Conservation (phyloP, 768 basidiomycete genomes). For the Lactarius quietus region DNA sequence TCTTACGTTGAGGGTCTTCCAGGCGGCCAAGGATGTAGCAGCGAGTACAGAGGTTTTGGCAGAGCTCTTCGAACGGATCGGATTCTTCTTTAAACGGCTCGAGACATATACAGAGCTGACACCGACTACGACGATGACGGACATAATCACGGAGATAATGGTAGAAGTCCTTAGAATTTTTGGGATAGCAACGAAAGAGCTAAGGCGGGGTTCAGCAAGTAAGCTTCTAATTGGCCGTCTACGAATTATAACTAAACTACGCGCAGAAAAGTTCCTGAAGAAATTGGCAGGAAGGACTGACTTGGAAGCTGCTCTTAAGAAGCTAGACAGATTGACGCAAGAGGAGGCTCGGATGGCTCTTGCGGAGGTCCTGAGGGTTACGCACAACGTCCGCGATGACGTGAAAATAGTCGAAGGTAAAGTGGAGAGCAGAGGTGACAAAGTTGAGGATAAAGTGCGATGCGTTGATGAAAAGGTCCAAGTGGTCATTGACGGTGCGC, state of each 20-base stretch:
- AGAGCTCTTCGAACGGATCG: neutral
- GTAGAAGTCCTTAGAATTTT: neutral
- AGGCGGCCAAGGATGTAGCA: neutral
- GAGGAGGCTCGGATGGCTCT: neutral
- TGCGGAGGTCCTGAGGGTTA: neutral
- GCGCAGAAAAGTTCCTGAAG: neutral
- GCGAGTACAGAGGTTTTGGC: neutral
- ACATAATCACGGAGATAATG: neutral
- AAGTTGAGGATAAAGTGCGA: neutral
- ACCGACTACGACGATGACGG: neutral
- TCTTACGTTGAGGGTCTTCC: neutral
- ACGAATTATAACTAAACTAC: neutral
- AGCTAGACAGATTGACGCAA: neutral
- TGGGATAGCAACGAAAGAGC: neutral
- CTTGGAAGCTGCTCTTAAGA: neutral
- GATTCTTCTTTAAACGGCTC: neutral
- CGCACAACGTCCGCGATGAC: neutral
- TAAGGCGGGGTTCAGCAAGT: neutral
- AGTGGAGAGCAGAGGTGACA: neutral
- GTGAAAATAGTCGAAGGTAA: neutral
- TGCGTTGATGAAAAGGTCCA: neutral
- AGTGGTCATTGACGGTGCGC: too few relatives aligned
- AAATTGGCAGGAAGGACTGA: neutral
- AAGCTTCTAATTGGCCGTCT: neutral
- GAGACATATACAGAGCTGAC: neutral